Percentiles rank a stretch among this genome's conserved stretches.
These are phyloP conservation scores for Arabidopsis arenosa DNA, from an alignment of 345 rosid species.

Conservation along the genomic window DNA sequence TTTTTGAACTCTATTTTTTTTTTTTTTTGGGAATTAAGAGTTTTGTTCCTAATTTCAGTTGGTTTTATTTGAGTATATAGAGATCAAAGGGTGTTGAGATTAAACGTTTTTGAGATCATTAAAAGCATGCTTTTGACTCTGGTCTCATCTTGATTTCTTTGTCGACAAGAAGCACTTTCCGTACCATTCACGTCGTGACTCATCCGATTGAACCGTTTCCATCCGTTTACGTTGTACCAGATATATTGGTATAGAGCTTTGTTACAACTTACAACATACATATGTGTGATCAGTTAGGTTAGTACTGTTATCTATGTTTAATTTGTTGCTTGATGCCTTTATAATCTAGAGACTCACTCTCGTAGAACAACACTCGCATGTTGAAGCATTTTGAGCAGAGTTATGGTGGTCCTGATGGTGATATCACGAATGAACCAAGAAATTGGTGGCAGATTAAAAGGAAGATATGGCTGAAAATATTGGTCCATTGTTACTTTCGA, in stretches of 20 bases:
- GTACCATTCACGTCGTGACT: not conserved
- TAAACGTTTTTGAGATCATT: not conserved
- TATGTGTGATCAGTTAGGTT: not conserved
- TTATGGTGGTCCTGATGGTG: constrained; percentile 62
- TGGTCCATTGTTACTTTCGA: constrained; percentile 73
- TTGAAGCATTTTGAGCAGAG: not conserved
- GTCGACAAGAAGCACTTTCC: not conserved
- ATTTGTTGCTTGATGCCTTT: not conserved
- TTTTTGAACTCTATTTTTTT: too few relatives aligned
- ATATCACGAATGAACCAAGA: constrained; percentile 82
- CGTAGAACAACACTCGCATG: not conserved
- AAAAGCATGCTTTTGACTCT: not conserved
- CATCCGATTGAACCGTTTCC: not conserved
- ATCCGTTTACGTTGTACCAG: not conserved
- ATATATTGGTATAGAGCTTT: not conserved
- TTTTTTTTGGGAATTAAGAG: too few relatives aligned
- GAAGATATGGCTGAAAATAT: constrained; percentile 61
- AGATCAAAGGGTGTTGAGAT: too few relatives aligned
- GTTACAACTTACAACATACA: not conserved
- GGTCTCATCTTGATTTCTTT: not conserved
- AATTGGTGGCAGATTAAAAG: constrained; percentile 73
- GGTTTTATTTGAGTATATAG: too few relatives aligned
- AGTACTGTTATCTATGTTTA: not conserved
- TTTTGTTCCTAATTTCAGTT: too few relatives aligned
- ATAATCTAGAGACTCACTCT: not conserved